These are phyloP conservation scores for Diutina neorugosa DNA, from an alignment of 1,139 yeast genomes.

Conservation along the genomic window DNA sequence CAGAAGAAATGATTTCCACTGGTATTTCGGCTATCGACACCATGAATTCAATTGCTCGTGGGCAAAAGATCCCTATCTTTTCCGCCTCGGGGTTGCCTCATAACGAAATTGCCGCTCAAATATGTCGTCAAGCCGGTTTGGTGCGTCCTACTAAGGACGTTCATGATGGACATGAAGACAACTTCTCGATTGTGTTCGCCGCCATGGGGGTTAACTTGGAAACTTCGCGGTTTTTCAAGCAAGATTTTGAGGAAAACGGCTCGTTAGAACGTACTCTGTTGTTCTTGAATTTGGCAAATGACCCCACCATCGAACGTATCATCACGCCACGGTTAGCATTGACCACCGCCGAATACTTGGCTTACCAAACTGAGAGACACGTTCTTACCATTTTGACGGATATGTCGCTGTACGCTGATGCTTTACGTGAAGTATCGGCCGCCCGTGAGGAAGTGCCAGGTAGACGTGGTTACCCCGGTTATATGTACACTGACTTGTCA, in stretches of 20 bases:
- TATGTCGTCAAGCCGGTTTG: conserved; percentile 98
- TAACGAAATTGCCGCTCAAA: conserved; percentile 98
- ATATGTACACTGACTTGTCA: conserved; percentile 98
- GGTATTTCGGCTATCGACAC: conserved; percentile 98
- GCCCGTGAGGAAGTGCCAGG: conserved; percentile 99
- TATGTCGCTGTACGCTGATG: conserved; percentile 99
- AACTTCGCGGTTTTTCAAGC: conserved; percentile 90
- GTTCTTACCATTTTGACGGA: conserved; percentile 95
- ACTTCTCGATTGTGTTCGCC: conserved; percentile 96
- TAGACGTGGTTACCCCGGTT: conserved; percentile 99
- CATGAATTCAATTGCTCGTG: conserved; percentile 99
- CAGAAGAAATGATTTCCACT: conserved; percentile 98
- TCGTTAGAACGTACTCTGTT: conserved; percentile 94
- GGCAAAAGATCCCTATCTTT: conserved; percentile 97
- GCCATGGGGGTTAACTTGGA: conserved; percentile 96
- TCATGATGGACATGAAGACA: conserved; percentile 98
- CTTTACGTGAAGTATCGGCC: conserved; percentile 98
- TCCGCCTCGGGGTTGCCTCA: conserved; percentile 99
- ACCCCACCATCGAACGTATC: conserved; percentile 98
- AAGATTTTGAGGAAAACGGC: conserved; percentile 98
- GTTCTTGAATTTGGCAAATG: conserved; percentile 95
- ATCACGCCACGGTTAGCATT: conserved; percentile 99
- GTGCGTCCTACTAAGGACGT: conserved; percentile 99
- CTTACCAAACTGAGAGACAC: conserved; percentile 98
- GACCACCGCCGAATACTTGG: conserved; percentile 96